A percentile compares a stretch with the other conserved stretches of the same genome.
phyloP scores from a whole-genome alignment of 768 basidiomycete species.

The Termitomyces sp. region DNA sequence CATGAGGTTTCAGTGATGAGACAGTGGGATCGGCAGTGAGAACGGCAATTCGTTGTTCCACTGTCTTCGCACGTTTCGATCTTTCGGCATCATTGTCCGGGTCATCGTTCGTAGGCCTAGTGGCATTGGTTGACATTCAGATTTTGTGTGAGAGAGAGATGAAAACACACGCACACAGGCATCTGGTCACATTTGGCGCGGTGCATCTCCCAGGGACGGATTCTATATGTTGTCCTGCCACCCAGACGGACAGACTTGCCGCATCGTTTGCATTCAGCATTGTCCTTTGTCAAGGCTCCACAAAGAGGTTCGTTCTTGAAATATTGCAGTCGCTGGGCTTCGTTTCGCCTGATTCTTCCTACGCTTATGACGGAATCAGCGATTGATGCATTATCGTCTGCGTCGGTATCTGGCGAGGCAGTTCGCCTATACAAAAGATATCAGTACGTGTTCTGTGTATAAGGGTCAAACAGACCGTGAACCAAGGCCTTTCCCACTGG shows the following conservation, averaged over 20 bases:
- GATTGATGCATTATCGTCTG: constrained; percentile 48
- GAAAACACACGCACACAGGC: constrained; percentile 21
- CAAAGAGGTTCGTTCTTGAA: constrained; percentile 61
- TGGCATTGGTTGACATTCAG: background rate
- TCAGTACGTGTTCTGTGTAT: background rate
- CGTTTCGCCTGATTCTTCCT: constrained; percentile 47
- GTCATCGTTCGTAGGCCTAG: constrained; percentile 15
- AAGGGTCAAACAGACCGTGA: constrained; percentile 18
- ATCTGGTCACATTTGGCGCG: constrained; percentile 48
- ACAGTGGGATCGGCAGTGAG: constrained; percentile 52
- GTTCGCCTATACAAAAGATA: constrained; percentile 15
- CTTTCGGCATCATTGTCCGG: constrained; percentile 14
- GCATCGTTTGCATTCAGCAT: constrained; percentile 58
- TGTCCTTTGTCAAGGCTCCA: constrained; percentile 50
- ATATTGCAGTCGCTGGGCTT: constrained; percentile 60
- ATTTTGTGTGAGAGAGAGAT: too few species aligned
- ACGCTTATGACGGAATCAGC: constrained; percentile 47
- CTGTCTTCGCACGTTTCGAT: constrained; percentile 20
- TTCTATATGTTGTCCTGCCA: constrained; percentile 49
- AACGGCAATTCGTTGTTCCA: constrained; percentile 44
- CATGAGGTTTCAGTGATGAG: constrained; percentile 45
- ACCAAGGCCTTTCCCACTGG: constrained; percentile 19
- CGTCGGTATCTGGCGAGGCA: constrained; percentile 32
- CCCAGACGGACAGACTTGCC: constrained; percentile 54
- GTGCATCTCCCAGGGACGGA: constrained; percentile 62